Evolutionary conservation across 192 early-diverging fungal species (phyloP), one percentile per base, ranked within the genome.

Genomic region (Obelidium mucronatum): DNA sequence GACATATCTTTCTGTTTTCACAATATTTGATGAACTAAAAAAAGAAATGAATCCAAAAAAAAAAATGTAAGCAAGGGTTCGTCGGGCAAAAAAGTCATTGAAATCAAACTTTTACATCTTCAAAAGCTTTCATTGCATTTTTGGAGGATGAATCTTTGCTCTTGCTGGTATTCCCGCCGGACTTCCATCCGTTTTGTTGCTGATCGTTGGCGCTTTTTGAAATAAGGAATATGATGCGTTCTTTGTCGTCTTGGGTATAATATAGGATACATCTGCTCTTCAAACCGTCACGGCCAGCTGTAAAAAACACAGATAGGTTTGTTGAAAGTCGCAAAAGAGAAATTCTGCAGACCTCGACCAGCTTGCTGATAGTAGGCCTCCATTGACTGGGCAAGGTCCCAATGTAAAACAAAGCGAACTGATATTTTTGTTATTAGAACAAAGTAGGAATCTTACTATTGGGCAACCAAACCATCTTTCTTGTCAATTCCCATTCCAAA

Each of bases 401-500:
- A 93, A 74, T 99, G 97, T 11, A 97, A 92, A 2, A 99, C 95
- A 82, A 94, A 97, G 8, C 96, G 93, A 24, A 99, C 96, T 76
- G 31, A 15, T 68, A 8, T n/a, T 39, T 31, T 37, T 36, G 1
- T 13, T 15, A 31, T 60, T 19, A 60, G 58, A 60, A 28, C 30
- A 30, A 1, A 13, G 30, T 1, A 60, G 30, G 8, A 51, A 51
- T n/a, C n/a, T n/a, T n/a, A n/a, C n/a, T n/a, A n/a, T n/a, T n/a
- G n/a, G n/a, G n/a, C n/a, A n/a, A n/a, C n/a, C 63, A 24, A 24
- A 76, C 75, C 76, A 64, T 96, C 91, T 24, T 91, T 82, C 81
- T 99, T 99, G 84, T 99, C 96, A 37, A 97, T 96, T 11, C 97
- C 97, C 96, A 99, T 97, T 3, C 97, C 96, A 65, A 89, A 87